A percentile compares a stretch with the other conserved stretches of the same genome.
Conservation (phyloP, 169 alveolate species). For the Babesia divergens region DNA sequence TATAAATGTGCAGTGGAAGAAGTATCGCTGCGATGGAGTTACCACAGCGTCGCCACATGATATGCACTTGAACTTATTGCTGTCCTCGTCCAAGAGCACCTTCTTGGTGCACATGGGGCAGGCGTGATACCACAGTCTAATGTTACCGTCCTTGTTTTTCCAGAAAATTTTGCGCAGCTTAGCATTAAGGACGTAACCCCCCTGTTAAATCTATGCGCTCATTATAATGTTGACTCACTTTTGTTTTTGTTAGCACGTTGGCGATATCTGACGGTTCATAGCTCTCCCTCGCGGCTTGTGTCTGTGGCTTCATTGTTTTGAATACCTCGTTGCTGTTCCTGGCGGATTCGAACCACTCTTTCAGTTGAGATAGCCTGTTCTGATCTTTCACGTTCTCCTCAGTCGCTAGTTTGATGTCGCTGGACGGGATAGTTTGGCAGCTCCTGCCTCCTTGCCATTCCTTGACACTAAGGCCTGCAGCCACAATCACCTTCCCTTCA, state of each 20-base stretch:
- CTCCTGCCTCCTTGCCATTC: conserved; percentile 74
- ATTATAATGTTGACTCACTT: conserved; percentile 49
- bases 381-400: conserved; percentile 58
- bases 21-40: conserved; percentile 60
- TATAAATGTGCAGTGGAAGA: conserved; percentile 55
- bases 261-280: conserved; percentile 59
- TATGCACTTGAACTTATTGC: conserved; percentile 63
- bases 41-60: conserved; percentile 70
- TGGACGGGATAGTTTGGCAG: conserved; percentile 54
- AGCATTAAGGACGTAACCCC: conserved; percentile 60
- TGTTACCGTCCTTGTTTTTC: conserved; percentile 72
- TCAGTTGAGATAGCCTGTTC: conserved; percentile 48
- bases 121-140: conserved; percentile 69
- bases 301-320: conserved; percentile 61
- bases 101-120: conserved; percentile 73
- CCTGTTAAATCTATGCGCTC: too few relatives aligned
- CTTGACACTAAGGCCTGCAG: conserved; percentile 49
- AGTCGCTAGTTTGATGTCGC: conserved; percentile 63
- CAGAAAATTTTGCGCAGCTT: conserved; percentile 68
- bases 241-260: conserved; percentile 37
- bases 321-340: conserved; percentile 55
- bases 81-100: conserved; percentile 59
- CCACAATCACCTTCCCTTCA: conserved; percentile 37
- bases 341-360: conserved; percentile 66
- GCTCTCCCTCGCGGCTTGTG: conserved; percentile 48